Evolutionary conservation across 164 flowering plant species (phyloP), one percentile per base, ranked within the genome.

Genomic region (Berberis vulgaris): DNA sequence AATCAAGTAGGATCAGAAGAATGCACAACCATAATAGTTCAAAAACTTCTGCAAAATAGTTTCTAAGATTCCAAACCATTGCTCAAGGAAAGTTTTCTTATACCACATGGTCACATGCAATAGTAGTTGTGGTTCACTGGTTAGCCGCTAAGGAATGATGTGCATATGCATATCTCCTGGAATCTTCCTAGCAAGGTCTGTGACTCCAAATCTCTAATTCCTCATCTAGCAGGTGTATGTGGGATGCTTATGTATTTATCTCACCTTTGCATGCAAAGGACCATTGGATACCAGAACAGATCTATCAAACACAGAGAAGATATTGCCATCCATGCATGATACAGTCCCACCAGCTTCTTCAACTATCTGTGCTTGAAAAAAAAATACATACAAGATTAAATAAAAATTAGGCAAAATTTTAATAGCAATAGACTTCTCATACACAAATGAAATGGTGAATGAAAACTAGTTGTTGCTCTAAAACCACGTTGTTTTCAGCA

Each of bases 271-370:
- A 77, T 93, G 97, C 57, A 89, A 69, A 45, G 70, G 73, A 43
- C 91, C 89, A 73, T 89, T 93, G 55, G 98, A 93, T 7, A 93
- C 97, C 72, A 93, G 74, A 65, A 88, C 90, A 49, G 97, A 93
- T 76, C 98, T 80, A 68, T 93, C 98, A 71, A 89, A 93, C 13
- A 89, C 96, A 71, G 83, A 77, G 78, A 93, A 93, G 8, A 76
- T 78, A 60, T 79, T 84, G 10, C 98, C 97, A 75, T 92, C 98
- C 98, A 92, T 89, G 68, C 96, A 65, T 50, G 86, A 64, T 57
- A 89, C 96, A 45, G 82, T 45, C 44, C 98, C 98, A 63, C 97
- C 97, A 68, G 96, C 98, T 74, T 92, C 98, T 83, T 92, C 98
- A 79, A 92, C 98, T 47, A 92, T 86, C 98, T 92, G 63, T 49